Percentiles rank a stretch among this genome's conserved stretches.
These are phyloP conservation scores for Pichiaceae sp. DNA, from an alignment of 1,139 yeast genomes.

Conservation along the genomic window DNA sequence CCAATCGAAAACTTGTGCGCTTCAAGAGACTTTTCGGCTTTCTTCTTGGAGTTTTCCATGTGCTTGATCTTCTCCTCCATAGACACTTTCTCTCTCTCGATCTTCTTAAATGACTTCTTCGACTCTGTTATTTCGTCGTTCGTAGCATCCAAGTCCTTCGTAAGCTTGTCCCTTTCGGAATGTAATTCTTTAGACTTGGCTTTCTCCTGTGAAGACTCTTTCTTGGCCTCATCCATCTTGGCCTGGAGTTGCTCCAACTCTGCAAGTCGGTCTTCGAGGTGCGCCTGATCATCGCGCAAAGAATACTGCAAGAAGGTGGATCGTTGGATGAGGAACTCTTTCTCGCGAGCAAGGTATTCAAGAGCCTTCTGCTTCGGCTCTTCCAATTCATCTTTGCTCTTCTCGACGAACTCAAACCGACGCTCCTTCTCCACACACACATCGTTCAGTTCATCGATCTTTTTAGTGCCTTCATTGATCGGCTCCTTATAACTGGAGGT, in stretches of 20 bases:
- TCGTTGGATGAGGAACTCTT: slow-evolving; percentile 43
- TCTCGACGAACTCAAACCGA: slow-evolving; percentile 71
- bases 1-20: slow-evolving; percentile 29
- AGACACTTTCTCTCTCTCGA: slow-evolving; percentile 49
- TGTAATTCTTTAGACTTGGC: slow-evolving; percentile 34
- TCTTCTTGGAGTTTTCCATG: slow-evolving; percentile 48
- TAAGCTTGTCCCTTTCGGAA: slow-evolving; percentile 28
- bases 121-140: slow-evolving; percentile 28
- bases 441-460: slow-evolving; percentile 55
- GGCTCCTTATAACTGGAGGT: slow-evolving; percentile 74
- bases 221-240: slow-evolving; percentile 38
- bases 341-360: slow-evolving; percentile 57
- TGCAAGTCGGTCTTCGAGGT: slow-evolving; percentile 31
- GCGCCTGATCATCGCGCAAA: slow-evolving; percentile 32
- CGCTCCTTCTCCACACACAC: slow-evolving; percentile 74
- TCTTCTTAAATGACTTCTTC: slow-evolving; percentile 32
- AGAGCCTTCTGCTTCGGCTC: slow-evolving; percentile 64
- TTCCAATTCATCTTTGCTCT: slow-evolving; percentile 66
- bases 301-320: slow-evolving; percentile 53
- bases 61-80: slow-evolving; percentile 70
- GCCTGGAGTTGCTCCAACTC: slow-evolving; percentile 32
- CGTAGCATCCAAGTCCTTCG: slow-evolving; percentile 25
- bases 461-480: slow-evolving; percentile 56
- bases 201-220: slow-evolving; percentile 35
- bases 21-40: slow-evolving; percentile 43